Evolutionary conservation across 148 eudicot genomes (phyloP), one percentile per base, ranked within the genome.

Genomic region (Nepenthes mirabilis): DNA sequence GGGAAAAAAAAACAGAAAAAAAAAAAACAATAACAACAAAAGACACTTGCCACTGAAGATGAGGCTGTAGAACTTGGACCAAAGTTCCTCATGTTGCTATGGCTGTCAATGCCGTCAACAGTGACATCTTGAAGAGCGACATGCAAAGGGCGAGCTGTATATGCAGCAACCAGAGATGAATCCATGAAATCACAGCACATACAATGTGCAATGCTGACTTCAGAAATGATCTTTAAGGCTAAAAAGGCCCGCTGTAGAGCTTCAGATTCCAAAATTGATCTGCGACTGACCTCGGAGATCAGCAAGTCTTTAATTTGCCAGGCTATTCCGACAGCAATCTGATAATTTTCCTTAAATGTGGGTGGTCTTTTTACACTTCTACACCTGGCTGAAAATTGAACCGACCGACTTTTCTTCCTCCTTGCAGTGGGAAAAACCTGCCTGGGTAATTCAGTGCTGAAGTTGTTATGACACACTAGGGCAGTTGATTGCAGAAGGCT

Each of bases 241-340:
- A 37, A 52, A 58, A 80, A 66, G n/a, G 72, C 76, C 57, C 12
- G 13, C 64, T 74, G 76, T 51, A 86, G 61, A 75, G 50, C 48
- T 68, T 66, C 67, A 73, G 87, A 84, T 57, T 72, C 64, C 58
- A 89, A 63, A 36, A 89, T 56, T 36, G 91, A 82, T 74, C 70
- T 74, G 52, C 82, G 65, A 56, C 86, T 66, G 61, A 56, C 60
- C 51, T 86, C 87, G 69, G 75, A 75, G 36, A 74, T 67, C 66
- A 86, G 83, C 59, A 93, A 64, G 72, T 93, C 97, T 77, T 84
- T 89, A 52, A 89, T 65, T 65, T 93, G 99, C 99, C 96, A 93
- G 51, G 89, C 83, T 66, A 86, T 62, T 65, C 95, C 96, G 53
- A 55, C 73, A 35, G 95, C 83, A 71, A 65, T 62, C 56, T 67